Base-by-base conservation (phyloP, 108 stramenopile species). In the Discostella pseudostelligera region DNA sequence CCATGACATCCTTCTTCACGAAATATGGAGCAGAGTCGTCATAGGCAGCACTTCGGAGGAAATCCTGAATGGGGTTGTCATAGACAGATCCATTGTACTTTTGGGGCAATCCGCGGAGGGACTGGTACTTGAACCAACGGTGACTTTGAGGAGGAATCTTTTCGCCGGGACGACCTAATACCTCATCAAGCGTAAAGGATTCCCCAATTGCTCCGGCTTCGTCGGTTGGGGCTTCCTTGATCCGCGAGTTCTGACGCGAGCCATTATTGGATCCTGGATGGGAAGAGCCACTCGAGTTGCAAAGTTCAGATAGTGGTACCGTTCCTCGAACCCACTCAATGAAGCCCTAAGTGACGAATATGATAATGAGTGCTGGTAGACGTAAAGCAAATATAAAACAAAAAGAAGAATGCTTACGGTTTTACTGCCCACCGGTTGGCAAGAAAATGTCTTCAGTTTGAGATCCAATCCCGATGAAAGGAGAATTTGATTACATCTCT, bases 241-340 rank as follows among this genome's bases (percentile, higher is more conserved):
- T 56, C 26, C 50, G 43, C 1, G 60, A 58, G 47, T 59, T 57
- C 26, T 59, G 58, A 29, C 61, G 51, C 12, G 50, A 70, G 55
- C 54, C 82, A 16, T 71, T 59, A 54, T 78, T 69, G 12, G 86
- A 84, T 40, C 74, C 84, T 35, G 76, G 56, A 8, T 49, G 28
- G 3, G 69, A 61, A 36, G 63, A 67, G 0, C 55, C 72, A 60
- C 75, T 65, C 2, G 83, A 65, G 46, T 87, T 83, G 47, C 89
- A 94, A 43, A 94, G 84, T 65, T 91, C 87, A n/a, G 83, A 84
- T 1, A 94, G 69, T 8, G 89, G 88, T 12, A 91, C 77, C 46
- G 87, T 85, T 11, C 93, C 93, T 39, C 79, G 68, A 12, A 94
- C 79, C 93, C 93, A 91, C 76, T 94, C 93, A 37, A 94, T 83